Evolutionary conservation across 2,329 filamentous ascomycete species (phyloP).

Genomic region (Mollisia scopiformis): DNA sequence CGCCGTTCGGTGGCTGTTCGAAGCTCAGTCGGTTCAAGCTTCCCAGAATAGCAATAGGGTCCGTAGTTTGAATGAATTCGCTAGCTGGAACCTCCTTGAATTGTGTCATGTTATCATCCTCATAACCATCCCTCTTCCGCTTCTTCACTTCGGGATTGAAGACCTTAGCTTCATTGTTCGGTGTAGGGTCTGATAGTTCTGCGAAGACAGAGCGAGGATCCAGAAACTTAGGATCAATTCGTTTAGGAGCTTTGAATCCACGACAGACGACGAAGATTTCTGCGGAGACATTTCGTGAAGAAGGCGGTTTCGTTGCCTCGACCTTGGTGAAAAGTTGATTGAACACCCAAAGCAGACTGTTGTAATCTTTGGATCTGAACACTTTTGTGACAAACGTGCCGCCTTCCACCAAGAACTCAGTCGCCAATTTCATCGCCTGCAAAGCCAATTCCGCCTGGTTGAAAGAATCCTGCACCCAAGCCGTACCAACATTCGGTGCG

Average conservation of each 20-base stretch:
- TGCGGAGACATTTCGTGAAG: constrained; percentile 92
- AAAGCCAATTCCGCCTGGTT: constrained; percentile 93
- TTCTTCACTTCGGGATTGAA: constrained; percentile 98
- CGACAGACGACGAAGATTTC: constrained; percentile 98
- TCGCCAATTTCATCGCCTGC: constrained; percentile 89
- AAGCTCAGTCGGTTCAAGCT: constrained; percentile 84
- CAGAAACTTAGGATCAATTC: constrained; percentile 88
- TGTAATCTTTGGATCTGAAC: constrained; percentile 96
- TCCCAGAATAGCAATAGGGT: constrained; percentile 91
- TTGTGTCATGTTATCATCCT: constrained; percentile 91
- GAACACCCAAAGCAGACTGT: constrained; percentile 93
- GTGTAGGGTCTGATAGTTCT: constrained; percentile 80
- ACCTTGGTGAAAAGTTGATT: constrained; percentile 95
- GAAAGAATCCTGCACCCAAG: constrained; percentile 98
- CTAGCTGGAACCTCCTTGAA: constrained; percentile 88
- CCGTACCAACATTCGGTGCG: constrained; percentile 95
- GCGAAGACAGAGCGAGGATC: constrained; percentile 91
- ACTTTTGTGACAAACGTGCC: constrained; percentile 97
- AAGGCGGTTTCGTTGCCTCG: constrained; percentile 96
- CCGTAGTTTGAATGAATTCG: constrained; percentile 91
- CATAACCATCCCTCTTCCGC: constrained; percentile 95
- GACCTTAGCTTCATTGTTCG: constrained; percentile 97
- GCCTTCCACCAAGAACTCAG: constrained; percentile 86
- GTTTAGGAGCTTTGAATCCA: constrained; percentile 93
- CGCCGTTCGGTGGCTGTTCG: constrained; percentile 75